Conservation (phyloP, 331 rosid species). For the Quercus tomentella region DNA sequence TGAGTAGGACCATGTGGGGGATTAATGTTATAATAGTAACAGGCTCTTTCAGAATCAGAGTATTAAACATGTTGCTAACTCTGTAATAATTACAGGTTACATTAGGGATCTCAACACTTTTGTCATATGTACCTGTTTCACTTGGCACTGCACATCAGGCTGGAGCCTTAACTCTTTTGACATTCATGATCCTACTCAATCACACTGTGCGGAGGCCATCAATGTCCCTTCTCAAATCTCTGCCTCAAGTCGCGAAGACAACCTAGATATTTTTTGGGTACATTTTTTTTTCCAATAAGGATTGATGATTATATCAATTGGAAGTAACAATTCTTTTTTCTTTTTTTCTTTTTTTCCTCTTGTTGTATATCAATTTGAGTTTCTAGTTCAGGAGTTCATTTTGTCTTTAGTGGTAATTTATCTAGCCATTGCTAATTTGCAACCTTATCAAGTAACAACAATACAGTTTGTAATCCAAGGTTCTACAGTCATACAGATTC, state of each 20-base stretch:
- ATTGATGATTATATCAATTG: too few species aligned
- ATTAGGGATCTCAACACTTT: slow-evolving; percentile 68
- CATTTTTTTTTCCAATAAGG: neutral
- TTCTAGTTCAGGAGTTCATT: too few species aligned
- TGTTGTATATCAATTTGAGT: too few species aligned
- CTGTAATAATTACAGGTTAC: slow-evolving; percentile 52
- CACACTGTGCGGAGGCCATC: slow-evolving; percentile 84
- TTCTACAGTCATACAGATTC: too few species aligned
- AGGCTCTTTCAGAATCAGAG: neutral
- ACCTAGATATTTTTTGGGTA: slow-evolving; percentile 13
- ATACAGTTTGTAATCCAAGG: too few species aligned
- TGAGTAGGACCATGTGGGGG: neutral
- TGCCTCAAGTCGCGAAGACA: slow-evolving; percentile 63
- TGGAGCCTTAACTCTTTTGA: slow-evolving; percentile 82
- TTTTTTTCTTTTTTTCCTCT: too few species aligned
- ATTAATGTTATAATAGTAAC: neutral
- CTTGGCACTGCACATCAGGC: slow-evolving; percentile 93
- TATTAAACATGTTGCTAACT: neutral
- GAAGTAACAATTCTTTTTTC: too few species aligned
- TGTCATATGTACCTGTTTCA: slow-evolving; percentile 79
- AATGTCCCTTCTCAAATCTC: slow-evolving; percentile 57
- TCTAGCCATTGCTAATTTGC: too few species aligned
- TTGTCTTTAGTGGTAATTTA: too few species aligned
- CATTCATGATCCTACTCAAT: slow-evolving; percentile 59
- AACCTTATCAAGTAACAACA: too few species aligned